Conservation (phyloP, 495 filamentous ascomycete species). For the Penicillium salamii region DNA sequence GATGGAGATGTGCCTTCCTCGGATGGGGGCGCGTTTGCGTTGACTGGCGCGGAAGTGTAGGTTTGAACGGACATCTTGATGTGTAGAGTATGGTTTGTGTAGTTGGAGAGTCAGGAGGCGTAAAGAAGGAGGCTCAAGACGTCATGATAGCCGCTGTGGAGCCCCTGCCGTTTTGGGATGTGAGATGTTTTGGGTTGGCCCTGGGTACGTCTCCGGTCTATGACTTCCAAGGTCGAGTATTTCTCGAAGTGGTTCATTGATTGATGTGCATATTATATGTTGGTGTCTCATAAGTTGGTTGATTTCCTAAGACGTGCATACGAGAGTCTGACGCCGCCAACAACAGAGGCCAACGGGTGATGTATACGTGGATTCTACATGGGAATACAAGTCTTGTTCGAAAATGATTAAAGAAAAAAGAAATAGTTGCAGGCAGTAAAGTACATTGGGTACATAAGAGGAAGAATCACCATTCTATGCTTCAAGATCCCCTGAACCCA, state of each 20-base stretch:
- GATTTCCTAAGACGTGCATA: too few species aligned
- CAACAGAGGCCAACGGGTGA: too few species aligned
- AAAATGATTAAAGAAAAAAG: constrained; percentile 31
- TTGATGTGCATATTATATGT: too few species aligned
- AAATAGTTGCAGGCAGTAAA: constrained; percentile 56
- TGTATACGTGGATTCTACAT: too few species aligned
- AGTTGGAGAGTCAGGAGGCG: neutral
- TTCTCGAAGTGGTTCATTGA: too few species aligned
- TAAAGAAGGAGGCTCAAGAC: constrained; percentile 13
- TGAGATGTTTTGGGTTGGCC: neutral
- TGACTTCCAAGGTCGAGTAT: too few species aligned
- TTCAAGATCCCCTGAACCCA: constrained; percentile 40
- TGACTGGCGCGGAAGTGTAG: constrained; percentile 59
- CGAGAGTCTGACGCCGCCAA: too few species aligned
- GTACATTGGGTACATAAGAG: constrained; percentile 52
- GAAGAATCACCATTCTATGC: constrained; percentile 48
- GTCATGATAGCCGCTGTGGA: constrained; percentile 25
- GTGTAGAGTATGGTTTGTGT: neutral
- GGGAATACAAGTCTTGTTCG: too few species aligned
- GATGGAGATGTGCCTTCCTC: constrained; percentile 18
- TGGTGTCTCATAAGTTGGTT: too few species aligned
- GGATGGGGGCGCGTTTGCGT: constrained; percentile 22
- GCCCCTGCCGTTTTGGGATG: constrained; percentile 8
- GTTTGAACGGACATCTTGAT: constrained; percentile 45
- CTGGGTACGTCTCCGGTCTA: too few species aligned